Conservation (phyloP, 495 filamentous ascomycete genomes). For the Filosporella fistucella region DNA sequence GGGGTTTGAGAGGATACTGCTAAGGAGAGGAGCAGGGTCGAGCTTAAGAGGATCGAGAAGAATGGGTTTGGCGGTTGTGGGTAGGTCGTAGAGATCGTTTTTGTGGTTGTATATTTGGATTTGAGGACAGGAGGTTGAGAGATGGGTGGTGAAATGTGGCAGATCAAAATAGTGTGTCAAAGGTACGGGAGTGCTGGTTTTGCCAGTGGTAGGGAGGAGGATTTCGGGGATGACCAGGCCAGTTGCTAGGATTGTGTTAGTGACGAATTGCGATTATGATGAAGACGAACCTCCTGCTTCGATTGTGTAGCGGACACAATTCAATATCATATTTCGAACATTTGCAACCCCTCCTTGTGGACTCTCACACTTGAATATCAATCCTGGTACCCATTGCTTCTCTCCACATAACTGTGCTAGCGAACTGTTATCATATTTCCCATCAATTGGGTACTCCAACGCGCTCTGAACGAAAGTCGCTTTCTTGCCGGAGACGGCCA, state of each 20-base stretch:
- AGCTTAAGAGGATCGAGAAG: no score
- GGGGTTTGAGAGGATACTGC: no score
- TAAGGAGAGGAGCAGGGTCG: no score
- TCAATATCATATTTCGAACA: slow-evolving; percentile 32
- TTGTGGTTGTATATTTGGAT: slow-evolving; percentile 23
- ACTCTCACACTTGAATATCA: slow-evolving; percentile 29
- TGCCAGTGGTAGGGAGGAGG: slow-evolving; percentile 15
- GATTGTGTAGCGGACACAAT: slow-evolving; percentile 42
- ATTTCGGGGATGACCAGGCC: slow-evolving; percentile 35
- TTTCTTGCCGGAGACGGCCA: neutral
- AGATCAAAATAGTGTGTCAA: slow-evolving; percentile 43
- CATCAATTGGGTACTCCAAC: no score
- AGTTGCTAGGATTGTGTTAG: slow-evolving; percentile 23
- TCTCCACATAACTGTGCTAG: slow-evolving; percentile 25
- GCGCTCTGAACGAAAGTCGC: no score
- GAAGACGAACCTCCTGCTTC: slow-evolving; percentile 33
- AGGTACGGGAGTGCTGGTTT: neutral
- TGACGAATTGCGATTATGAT: neutral
- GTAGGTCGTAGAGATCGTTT: neutral
- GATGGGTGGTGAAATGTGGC: slow-evolving; percentile 30
- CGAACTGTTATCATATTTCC: no score
- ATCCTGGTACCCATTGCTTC: slow-evolving; percentile 24
- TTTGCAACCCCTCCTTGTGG: slow-evolving; percentile 24
- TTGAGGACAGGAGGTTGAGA: slow-evolving; percentile 32
- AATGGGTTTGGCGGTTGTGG: no score